These are phyloP conservation scores for Aspergillus fumigatiaffinis DNA, from an alignment of 2,329 filamentous ascomycete species.

Conservation along the genomic window DNA sequence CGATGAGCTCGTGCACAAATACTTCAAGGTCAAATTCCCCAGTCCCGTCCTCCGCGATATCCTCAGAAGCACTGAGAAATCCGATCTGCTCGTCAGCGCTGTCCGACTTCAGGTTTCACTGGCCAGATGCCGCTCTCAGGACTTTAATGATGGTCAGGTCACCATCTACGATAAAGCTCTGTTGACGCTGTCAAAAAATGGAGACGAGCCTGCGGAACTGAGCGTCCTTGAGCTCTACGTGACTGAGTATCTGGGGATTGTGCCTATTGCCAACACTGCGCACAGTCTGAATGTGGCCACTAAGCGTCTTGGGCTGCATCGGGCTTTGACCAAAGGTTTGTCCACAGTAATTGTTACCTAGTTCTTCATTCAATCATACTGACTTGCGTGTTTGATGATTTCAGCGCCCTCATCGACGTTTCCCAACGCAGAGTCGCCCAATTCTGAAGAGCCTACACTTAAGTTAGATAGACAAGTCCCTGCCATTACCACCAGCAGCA, in stretches of 20 bases:
- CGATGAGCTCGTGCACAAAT: slow-evolving; percentile 25
- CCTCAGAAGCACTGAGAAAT: slow-evolving; percentile 20
- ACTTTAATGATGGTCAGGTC: slow-evolving; percentile 33
- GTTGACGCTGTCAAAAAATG: slow-evolving; percentile 31
- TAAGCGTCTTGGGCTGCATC: slow-evolving; percentile 25
- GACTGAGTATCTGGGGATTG: slow-evolving; percentile 36
- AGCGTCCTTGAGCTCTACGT: slow-evolving; percentile 37
- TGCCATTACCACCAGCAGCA: neutral
- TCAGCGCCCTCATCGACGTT: neutral
- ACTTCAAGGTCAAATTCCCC: slow-evolving; percentile 21
- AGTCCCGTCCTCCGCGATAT: slow-evolving; percentile 28
- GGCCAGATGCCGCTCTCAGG: slow-evolving; percentile 33
- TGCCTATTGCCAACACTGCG: slow-evolving; percentile 10
- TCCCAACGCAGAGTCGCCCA: neutral
- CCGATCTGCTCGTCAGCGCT: slow-evolving; percentile 27
- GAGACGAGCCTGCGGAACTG: slow-evolving; percentile 24
- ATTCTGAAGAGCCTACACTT: neutral
- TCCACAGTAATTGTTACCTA: neutral
- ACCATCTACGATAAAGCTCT: slow-evolving; percentile 41
- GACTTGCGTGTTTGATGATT: neutral
- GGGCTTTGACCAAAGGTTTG: slow-evolving; percentile 23
- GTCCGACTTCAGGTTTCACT: slow-evolving; percentile 33
- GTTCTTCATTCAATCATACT: neutral
- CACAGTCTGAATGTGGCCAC: slow-evolving; percentile 23
- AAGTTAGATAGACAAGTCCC: neutral